Base-by-base conservation (phyloP, 148 eudicot genomes). In the Pouteria glomerata region DNA sequence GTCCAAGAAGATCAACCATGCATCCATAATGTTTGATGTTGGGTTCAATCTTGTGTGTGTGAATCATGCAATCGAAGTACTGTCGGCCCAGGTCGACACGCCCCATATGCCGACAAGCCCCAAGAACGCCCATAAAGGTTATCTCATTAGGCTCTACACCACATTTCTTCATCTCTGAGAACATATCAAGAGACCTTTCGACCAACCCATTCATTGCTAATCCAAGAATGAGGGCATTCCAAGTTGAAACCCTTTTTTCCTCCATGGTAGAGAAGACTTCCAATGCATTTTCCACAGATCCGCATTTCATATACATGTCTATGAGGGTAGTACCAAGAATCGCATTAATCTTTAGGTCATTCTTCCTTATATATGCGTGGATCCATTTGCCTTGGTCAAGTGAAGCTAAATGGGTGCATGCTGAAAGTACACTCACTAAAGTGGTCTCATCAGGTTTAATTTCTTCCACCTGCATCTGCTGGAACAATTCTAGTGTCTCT, bases 261-360 rank as follows among this genome's bases (percentile, higher is more conserved):
- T 86, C 85, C 91, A 90, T 83, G 11, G 72, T 71, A 72, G 70
- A 4, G 31, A 90, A 88, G 57, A 88, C 83, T 57, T 88, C 83
- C 57, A 80, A 23, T 30, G 96, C 96, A 56, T 74, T 77, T 63
- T 88, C 89, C 63, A 85, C 79, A 51, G 81, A 79, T 5, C 96
- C 90, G 51, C 83, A 80, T 78, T 88, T 90, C 93, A 90, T 88
- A 69, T 90, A 90, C 96, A 88, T 90, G 80, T 88, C 78, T 74
- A 88, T 83, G 16, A 88, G 89, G 26, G 90, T 78, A n/a, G 96
- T 86, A 12, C 93, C 90, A 48, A 90, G 91, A 72, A 86, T 85
- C 24, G 57, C 52, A 73, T 86, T 77, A 33, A 86, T 65, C 52
- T 68, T 82, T 26, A 84, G 31, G 10, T 76, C 66, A 12, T 79